These are phyloP conservation scores for Pichia kudriavzevii DNA, from an alignment of 1,139 yeast species.

Conservation along the genomic window DNA sequence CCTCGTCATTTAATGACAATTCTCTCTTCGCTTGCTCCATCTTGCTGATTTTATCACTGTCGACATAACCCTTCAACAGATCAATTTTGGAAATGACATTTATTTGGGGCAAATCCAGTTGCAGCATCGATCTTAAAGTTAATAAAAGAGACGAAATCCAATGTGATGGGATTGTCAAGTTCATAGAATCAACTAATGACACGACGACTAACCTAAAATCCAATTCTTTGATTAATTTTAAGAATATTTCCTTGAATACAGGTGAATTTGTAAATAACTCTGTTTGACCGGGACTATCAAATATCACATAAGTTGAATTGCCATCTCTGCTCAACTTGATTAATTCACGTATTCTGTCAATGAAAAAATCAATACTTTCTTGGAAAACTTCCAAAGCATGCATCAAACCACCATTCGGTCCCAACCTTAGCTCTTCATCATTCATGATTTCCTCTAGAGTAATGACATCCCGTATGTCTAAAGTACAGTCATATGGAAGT, in stretches of 20 bases:
- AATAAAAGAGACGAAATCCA: conserved; percentile 78
- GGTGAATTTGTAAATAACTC: conserved; percentile 91
- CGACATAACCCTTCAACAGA: conserved; percentile 52
- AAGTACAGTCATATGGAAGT: conserved; percentile 70
- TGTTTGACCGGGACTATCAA: conserved; percentile 98
- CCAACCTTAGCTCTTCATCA: conserved; percentile 53
- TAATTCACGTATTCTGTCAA: conserved; percentile 49
- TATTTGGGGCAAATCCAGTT: conserved; percentile 86
- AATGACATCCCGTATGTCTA: conserved; percentile 83
- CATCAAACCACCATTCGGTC: conserved; percentile 95
- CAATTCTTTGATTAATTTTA: conserved; percentile 55
- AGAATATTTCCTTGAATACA: conserved; percentile 67
- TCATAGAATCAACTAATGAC: conserved; percentile 78
- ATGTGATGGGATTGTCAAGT: conserved; percentile 81
- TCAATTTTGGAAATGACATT: conserved; percentile 91
- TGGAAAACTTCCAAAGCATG: conserved; percentile 70
- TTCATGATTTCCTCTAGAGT: conserved; percentile 88
- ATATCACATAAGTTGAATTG: conserved; percentile 64
- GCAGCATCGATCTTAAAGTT: conserved; percentile 85
- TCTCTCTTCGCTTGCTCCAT: conserved; percentile 15
- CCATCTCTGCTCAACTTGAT: conserved; percentile 35
- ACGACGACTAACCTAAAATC: conserved; percentile 80
- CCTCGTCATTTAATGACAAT: neutral
- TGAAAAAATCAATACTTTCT: conserved; percentile 44
- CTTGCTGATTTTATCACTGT: conserved; percentile 25